phyloP scores from a whole-genome alignment of 192 early-diverging fungal genomes.

The Coemansia guatemalensis region DNA sequence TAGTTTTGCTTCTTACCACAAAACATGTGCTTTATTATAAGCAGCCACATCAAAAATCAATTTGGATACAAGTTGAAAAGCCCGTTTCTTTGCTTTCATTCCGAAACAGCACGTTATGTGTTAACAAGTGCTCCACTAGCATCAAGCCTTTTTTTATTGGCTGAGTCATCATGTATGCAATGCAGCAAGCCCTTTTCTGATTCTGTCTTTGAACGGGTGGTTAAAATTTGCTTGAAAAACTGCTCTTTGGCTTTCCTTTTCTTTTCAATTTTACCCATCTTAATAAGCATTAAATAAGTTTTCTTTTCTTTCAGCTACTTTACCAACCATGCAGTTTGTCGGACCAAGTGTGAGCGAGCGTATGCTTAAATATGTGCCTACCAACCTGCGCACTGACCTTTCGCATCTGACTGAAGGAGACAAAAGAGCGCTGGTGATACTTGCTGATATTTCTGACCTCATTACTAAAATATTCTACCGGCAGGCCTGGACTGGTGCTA shows the following conservation, averaged over 20 bases:
- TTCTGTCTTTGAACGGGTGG: neutral
- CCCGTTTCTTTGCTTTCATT: too few relatives aligned
- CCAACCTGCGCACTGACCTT: constrained; percentile 59
- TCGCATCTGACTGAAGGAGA: constrained; percentile 59
- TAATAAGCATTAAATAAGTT: neutral
- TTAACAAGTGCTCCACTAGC: too few relatives aligned
- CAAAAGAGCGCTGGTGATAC: constrained; percentile 59
- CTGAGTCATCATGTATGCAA: too few relatives aligned
- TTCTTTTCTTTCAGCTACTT: neutral
- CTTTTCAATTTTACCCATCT: neutral
- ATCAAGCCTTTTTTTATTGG: too few relatives aligned
- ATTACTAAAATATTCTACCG: constrained; percentile 63
- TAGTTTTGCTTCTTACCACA: too few relatives aligned
- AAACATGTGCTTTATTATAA: too few relatives aligned
- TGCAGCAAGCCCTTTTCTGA: too few relatives aligned
- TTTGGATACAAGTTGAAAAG: too few relatives aligned
- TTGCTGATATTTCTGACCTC: constrained; percentile 61
- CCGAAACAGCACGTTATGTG: too few relatives aligned
- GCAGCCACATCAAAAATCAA: too few relatives aligned
- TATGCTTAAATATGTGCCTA: constrained; percentile 50
- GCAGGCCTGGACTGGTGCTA: constrained; percentile 66
- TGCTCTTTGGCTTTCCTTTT: neutral
- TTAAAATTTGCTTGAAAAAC: neutral
- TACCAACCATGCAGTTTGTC: neutral
- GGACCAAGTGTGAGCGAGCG: too few relatives aligned